Evolutionary conservation across 805 yeast species (phyloP), one percentile per base, ranked within the genome.

Genomic region (Starmerella gropengiesseri): DNA sequence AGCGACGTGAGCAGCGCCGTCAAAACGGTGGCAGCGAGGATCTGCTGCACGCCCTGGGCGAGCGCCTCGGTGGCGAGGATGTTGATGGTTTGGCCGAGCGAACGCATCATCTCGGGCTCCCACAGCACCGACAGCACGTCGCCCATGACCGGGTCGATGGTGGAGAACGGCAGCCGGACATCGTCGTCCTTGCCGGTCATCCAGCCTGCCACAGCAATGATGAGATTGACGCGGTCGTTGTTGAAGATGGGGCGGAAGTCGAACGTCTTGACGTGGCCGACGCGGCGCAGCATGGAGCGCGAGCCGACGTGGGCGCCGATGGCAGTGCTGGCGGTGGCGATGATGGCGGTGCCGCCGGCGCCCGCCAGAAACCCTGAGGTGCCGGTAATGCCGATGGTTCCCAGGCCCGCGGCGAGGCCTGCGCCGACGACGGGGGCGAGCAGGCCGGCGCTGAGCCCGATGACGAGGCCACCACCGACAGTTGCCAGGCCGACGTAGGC

Each of bases 361-460:
- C 98, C 97, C 0, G 96, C 96, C 25, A 91, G 66, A 52, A 91
- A 91, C 1, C 93, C 84, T 13, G 85, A 63, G 0, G 97, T 85
- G n/a, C 99, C 97, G 1, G 83, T 69, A 18, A 93, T 81, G 25
- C 99, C 99, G 18, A 89, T 75, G 0, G 98, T 91, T 1, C 96
- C 79, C 31, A 91, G 67, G 13, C 97, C 99, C 3, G 97, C 97
- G 2, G 97, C 98, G 22, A 91, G 58, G 55, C 99, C 99, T 1
- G 97, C 97, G 39, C 97, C 97, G 55, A 91, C 93, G 2, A 93
- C 94, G 0, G 99, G 99, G 0, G 98, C 98, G 34, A 91, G 65
- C 33, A 91, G 62, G 6, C 99, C 99, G 7, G 95, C 97, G 47
- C 95, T 84, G 16, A 91, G 66, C 2, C 99, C 99, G 45, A 91